Evolutionary conservation across 208 protist genomes (phyloP).

Genomic region (Trypanosoma mega): DNA sequence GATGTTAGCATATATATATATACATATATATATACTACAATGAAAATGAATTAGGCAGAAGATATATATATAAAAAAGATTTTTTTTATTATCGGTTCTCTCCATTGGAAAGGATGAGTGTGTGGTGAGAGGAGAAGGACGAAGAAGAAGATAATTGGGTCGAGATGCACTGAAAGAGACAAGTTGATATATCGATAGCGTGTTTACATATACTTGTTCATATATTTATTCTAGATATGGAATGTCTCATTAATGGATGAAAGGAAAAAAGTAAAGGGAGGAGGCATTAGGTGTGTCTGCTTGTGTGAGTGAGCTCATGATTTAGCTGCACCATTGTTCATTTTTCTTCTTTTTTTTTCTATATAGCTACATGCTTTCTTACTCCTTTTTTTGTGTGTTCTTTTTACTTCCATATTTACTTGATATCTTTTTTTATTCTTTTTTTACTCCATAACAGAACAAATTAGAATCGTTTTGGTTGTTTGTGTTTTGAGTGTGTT

Average conservation of each 20-base stretch:
- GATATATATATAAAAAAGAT: slow-evolving; percentile 8
- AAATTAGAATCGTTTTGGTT: not conserved
- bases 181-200: too few species aligned
- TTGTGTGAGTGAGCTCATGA: too few species aligned
- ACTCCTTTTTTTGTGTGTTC: not conserved
- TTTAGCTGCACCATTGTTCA: too few species aligned
- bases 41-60: not conserved
- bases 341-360: slow-evolving; percentile 19
- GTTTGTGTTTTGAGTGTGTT: too few species aligned
- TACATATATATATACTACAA: not conserved
- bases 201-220: too few species aligned
- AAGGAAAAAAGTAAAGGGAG: not conserved
- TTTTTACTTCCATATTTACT: not conserved
- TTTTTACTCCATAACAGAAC: not conserved
- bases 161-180: too few species aligned
- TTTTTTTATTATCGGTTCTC: not conserved
- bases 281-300: not conserved
- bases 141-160: too few species aligned
- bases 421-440: not conserved
- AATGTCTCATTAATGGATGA: not conserved
- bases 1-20: not conserved
- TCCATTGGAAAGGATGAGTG: too few species aligned
- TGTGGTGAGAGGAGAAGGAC: too few species aligned
- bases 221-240: too few species aligned
- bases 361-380: not conserved